Conservation (phyloP, 192 early-diverging fungal species). For the Rhizoclosmatium sp. region DNA sequence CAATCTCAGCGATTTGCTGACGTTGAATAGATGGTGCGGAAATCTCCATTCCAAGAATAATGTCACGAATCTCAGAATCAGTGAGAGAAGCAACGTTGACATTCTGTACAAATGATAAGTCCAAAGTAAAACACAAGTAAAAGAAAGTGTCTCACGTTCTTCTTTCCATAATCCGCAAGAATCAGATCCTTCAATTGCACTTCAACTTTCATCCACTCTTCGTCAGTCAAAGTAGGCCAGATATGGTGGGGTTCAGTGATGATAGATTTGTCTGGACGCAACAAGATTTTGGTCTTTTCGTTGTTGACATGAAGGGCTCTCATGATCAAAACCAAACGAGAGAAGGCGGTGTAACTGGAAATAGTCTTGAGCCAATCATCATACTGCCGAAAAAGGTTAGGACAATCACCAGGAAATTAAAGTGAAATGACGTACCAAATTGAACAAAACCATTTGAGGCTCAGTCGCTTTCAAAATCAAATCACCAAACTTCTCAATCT, state of each 20-base stretch:
- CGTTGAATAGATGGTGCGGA: slow-evolving; percentile 94
- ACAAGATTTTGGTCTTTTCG: slow-evolving; percentile 95
- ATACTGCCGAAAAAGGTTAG: slow-evolving; percentile 59
- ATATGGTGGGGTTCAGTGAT: slow-evolving; percentile 96
- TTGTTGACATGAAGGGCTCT: slow-evolving; percentile 97
- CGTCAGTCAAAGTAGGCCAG: slow-evolving; percentile 96
- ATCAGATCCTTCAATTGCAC: slow-evolving; percentile 95
- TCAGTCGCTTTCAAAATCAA: slow-evolving; percentile 98
- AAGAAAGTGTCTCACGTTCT: slow-evolving; percentile 67
- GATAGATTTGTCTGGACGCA: slow-evolving; percentile 92
- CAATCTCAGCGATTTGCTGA: slow-evolving; percentile 97
- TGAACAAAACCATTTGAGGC: slow-evolving; percentile 89
- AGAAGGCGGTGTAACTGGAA: slow-evolving; percentile 98
- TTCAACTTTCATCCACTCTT: slow-evolving; percentile 98
- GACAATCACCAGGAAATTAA: slow-evolving; percentile 21
- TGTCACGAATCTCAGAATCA: slow-evolving; percentile 96
- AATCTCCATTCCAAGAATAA: slow-evolving; percentile 99
- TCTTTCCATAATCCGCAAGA: slow-evolving; percentile 98
- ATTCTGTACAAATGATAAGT: slow-evolving; percentile 49
- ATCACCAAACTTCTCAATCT: slow-evolving; percentile 99
- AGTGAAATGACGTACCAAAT: slow-evolving; percentile 51
- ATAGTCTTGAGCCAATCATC: slow-evolving; percentile 98
- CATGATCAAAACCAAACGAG: slow-evolving; percentile 93
- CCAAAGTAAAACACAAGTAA: neutral
- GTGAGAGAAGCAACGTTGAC: slow-evolving; percentile 97